These are phyloP conservation scores for Colletotrichum simmondsii DNA, from an alignment of 2,329 filamentous ascomycete species.

Conservation along the genomic window DNA sequence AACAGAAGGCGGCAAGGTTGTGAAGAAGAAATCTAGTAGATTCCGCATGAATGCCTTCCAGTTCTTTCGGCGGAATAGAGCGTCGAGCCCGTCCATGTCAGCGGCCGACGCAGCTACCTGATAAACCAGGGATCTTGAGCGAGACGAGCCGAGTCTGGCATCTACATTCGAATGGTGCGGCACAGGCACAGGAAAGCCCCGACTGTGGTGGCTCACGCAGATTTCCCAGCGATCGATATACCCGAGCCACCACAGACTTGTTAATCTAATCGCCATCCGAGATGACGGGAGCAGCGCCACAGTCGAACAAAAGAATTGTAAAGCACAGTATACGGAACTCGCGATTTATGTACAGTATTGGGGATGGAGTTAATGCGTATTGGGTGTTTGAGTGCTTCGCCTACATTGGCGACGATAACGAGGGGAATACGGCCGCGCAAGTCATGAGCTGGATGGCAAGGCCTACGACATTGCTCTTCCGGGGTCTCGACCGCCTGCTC, in stretches of 20 bases:
- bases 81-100: constrained; percentile 47
- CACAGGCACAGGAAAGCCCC: not conserved
- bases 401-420: constrained; percentile 10
- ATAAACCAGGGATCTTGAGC: not conserved
- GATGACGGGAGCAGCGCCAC: constrained; percentile 10
- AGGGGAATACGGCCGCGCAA: constrained; percentile 12
- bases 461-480: constrained; percentile 15
- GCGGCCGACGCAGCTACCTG: constrained; percentile 43
- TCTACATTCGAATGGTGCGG: not conserved
- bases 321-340: constrained; percentile 29
- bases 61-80: constrained; percentile 64
- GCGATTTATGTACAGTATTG: constrained; percentile 35
- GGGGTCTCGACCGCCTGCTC: constrained; percentile 5
- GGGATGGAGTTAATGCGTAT: constrained; percentile 32
- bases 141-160: not conserved
- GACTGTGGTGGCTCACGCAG: constrained; percentile 10
- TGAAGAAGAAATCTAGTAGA: constrained; percentile 72
- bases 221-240: constrained; percentile 28
- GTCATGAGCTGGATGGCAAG: constrained; percentile 17
- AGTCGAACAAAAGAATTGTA: constrained; percentile 21
- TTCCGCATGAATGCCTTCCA: constrained; percentile 72
- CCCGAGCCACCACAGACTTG: constrained; percentile 13
- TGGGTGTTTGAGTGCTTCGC: constrained; percentile 19
- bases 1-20: constrained; percentile 56
- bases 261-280: constrained; percentile 23